Conservation (phyloP, 1,284 basidiomycete species). For the Ceraceosorus bombacis region DNA sequence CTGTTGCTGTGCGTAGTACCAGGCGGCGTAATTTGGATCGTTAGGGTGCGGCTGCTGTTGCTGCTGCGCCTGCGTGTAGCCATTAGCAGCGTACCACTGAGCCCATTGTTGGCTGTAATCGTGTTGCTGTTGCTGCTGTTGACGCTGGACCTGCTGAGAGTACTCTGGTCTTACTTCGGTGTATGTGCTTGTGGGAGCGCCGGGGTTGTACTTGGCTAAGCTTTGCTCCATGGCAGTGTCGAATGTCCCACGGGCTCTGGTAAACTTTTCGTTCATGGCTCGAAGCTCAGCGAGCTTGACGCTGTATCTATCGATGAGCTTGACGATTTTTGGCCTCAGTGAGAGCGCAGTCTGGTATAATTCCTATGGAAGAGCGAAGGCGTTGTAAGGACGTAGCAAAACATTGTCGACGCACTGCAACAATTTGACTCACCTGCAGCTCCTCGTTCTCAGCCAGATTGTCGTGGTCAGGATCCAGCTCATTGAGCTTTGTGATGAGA, state of each 20-base stretch:
- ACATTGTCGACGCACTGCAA: background rate
- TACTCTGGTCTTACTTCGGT: conserved; percentile 14
- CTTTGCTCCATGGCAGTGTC: conserved; percentile 87
- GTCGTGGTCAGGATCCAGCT: conserved; percentile 63
- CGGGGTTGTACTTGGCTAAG: conserved; percentile 60
- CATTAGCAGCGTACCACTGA: conserved; percentile 11
- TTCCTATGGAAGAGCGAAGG: conserved; percentile 56
- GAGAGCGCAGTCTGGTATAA: conserved; percentile 82
- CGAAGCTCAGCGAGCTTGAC: conserved; percentile 59
- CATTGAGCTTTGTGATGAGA: conserved; percentile 69
- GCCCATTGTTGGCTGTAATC: conserved; percentile 13
- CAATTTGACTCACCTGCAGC: conserved; percentile 61
- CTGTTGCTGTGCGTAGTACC: conserved; percentile 14
- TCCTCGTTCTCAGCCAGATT: conserved; percentile 81
- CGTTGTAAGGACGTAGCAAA: conserved; percentile 5
- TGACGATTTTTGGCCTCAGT: conserved; percentile 85
- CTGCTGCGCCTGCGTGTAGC: conserved; percentile 9
- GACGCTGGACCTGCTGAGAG: background rate
- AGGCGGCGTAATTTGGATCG: conserved; percentile 10
- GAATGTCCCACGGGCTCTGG: conserved; percentile 71
- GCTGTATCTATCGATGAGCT: conserved; percentile 86
- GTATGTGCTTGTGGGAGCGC: conserved; percentile 15
- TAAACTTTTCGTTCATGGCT: conserved; percentile 80
- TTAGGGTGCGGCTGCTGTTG: conserved; percentile 14
- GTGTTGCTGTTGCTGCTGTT: conserved; percentile 11